These are phyloP conservation scores for Entomortierella beljakovae DNA, from an alignment of 192 early-diverging fungal genomes.

Conservation along the genomic window DNA sequence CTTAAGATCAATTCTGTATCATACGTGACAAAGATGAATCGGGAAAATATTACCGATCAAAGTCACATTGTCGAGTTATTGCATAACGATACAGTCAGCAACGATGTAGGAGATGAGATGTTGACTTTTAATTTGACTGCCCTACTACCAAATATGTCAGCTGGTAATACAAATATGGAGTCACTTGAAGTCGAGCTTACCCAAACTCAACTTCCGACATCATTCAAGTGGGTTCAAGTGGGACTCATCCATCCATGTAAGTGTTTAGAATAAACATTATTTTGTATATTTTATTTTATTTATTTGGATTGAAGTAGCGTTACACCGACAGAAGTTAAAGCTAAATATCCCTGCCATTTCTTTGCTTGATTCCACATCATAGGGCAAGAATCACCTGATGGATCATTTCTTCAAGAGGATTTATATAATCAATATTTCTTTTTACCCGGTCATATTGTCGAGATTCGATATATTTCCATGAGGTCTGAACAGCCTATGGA, in stretches of 20 bases:
- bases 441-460: conserved; percentile 27
- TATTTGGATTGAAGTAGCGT: no score
- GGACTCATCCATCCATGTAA: not conserved
- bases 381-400: not conserved
- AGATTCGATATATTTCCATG: conserved; percentile 28
- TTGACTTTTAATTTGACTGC: not conserved
- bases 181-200: not conserved
- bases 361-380: not conserved
- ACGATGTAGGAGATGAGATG: not conserved
- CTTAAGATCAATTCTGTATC: no score
- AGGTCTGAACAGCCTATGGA: no score
- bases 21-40: not conserved
- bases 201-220: not conserved
- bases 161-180: not conserved
- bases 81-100: not conserved
- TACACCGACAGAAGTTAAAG: no score
- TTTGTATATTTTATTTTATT: not conserved
- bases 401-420: not conserved
- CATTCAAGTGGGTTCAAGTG: not conserved
- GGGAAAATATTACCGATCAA: not conserved
- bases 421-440: conserved; percentile 21
- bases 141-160: not conserved
- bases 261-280: no score
- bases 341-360: no score
- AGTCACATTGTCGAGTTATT: not conserved